Percentiles rank a stretch among this genome's conserved stretches.
Conservation (phyloP, 768 basidiomycete species). For the Trametes gibbosa region DNA sequence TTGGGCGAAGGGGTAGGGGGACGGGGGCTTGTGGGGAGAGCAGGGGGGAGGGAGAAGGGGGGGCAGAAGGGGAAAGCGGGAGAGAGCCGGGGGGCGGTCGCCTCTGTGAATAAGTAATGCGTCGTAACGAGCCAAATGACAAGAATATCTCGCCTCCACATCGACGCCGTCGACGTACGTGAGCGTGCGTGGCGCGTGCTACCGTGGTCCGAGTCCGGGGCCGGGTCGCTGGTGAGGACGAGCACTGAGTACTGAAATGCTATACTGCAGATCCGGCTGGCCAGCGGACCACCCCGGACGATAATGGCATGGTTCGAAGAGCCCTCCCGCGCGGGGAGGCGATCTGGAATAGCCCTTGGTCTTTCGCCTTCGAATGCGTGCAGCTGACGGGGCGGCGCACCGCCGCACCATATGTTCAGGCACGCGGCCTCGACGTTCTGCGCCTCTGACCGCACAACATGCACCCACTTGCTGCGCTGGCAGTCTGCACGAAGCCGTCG, state of each 20-base stretch:
- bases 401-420: constrained; percentile 13
- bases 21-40: background rate
- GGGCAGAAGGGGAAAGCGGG: background rate
- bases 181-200: too few relatives aligned
- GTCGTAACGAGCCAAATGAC: constrained; percentile 25
- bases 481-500: constrained; percentile 3
- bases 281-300: background rate
- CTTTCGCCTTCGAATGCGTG: background rate
- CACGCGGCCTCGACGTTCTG: too few relatives aligned
- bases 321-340: background rate
- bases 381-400: constrained; percentile 2
- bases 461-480: too few relatives aligned
- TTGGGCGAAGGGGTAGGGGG: background rate
- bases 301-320: too few relatives aligned
- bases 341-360: background rate
- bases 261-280: background rate
- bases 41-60: background rate
- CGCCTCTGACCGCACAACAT: too few relatives aligned
- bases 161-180: background rate
- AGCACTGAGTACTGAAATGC: too few relatives aligned
- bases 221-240: too few relatives aligned
- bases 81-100: background rate
- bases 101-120: constrained; percentile 17
- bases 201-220: too few relatives aligned
- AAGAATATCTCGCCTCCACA: constrained; percentile 15